A percentile compares a stretch with the other conserved stretches of the same genome.
Evolutionary conservation across 768 basidiomycete genomes (phyloP).

Genomic region (Termitomyces sp.): DNA sequence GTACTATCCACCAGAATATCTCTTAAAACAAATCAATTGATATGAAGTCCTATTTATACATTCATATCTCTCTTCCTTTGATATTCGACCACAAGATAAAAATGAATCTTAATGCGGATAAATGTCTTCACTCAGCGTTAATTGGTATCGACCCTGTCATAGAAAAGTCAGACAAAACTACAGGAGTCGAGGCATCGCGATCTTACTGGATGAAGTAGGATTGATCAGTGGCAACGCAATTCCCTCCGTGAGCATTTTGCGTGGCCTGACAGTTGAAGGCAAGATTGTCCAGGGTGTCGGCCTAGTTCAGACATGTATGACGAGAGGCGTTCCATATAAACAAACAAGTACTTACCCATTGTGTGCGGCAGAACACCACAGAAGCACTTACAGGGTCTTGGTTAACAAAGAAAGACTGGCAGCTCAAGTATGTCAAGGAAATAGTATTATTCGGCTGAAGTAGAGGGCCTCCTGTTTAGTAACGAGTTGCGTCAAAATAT

Average conservation of each 20-base stretch:
- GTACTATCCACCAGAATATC: no score
- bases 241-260: slow-evolving; percentile 49
- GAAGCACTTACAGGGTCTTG: slow-evolving; percentile 35
- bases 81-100: no score
- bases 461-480: neutral
- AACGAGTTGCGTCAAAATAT: neutral
- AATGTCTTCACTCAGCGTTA: no score
- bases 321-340: neutral
- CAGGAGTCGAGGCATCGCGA: neutral
- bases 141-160: neutral
- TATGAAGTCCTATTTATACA: no score
- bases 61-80: no score
- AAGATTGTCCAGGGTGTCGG: slow-evolving; percentile 35
- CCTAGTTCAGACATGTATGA: slow-evolving; percentile 17
- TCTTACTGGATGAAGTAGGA: slow-evolving; percentile 49
- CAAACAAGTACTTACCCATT: slow-evolving; percentile 33
- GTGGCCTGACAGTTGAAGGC: slow-evolving; percentile 44
- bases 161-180: neutral
- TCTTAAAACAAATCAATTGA: no score
- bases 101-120: no score
- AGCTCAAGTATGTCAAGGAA: slow-evolving; percentile 37
- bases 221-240: slow-evolving; percentile 43
- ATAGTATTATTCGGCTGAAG: slow-evolving; percentile 32
- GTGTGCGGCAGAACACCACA: slow-evolving; percentile 42
- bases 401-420: slow-evolving; percentile 47